Evolutionary conservation across 2,329 filamentous ascomycete genomes (phyloP), one percentile per base, ranked within the genome.

Genomic region (Cordyceps cicadae): DNA sequence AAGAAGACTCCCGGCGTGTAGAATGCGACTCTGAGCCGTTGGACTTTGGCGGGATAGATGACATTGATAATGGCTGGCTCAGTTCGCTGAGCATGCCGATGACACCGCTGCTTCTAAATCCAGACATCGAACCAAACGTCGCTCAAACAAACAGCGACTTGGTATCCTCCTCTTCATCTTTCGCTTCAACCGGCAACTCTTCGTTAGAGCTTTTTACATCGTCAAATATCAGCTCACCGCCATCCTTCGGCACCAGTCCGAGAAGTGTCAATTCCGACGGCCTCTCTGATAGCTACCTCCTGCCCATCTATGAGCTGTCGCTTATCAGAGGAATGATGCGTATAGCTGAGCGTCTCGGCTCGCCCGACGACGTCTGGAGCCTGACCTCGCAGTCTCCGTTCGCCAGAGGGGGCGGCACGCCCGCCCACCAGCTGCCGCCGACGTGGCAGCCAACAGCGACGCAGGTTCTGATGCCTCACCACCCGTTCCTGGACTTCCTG

Each of bases 401-500:
- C 69, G 66, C 70, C 66, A 61, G 65, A 24, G 68, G 69, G 54
- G 62, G 56, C 15, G 68, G 65, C 24, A 69, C 70, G 50, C 63
- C 73, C 66, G 46, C 70, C 9, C 65, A 72, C 14, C 71, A 76
- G 52, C 70, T 84, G 8, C 80, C 79, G 2, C 51, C 60, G 15
- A 74, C 78, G 43, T 79, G 81, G 71, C 77, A 74, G 37, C 83
- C 83, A 14, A 84, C 81, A 0, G 59, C 70, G 11, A 73, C 76
- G 0, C 83, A 85, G 66, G 66, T 75, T 9, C 64, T 73, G 2
- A 70, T 82, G 15, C 78, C 80, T 1, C 83, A 86, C 63, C 83
- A 85, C 64, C 82, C 83, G 1, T 62, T 84, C 14, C 68, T 86
- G 12, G 83, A 86, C 66, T 70, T 85, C 32, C 69, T 86, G 1